A percentile compares a stretch with the other conserved stretches of the same genome.
These are phyloP conservation scores for Brassica hybrid DNA, from an alignment of 441 rosid genomes.

Conservation along the genomic window DNA sequence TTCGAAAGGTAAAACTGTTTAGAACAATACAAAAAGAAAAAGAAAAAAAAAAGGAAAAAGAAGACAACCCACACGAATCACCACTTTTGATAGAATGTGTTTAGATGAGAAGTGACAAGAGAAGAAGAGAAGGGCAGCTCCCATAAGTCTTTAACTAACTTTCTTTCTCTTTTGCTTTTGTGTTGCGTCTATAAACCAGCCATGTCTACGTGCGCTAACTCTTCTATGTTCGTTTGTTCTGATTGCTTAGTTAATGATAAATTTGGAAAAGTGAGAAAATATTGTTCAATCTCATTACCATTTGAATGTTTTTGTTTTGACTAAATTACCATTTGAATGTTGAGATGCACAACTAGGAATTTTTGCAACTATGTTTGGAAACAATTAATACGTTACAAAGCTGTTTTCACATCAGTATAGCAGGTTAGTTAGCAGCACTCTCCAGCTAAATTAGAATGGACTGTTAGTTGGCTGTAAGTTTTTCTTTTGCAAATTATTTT, in stretches of 20 bases:
- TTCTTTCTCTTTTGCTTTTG: neutral
- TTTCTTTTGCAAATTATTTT: too few relatives aligned
- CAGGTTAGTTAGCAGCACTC: too few relatives aligned
- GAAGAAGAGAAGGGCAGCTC: neutral
- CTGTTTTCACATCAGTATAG: too few relatives aligned
- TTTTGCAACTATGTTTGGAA: too few relatives aligned
- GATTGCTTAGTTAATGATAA: too few relatives aligned
- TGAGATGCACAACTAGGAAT: too few relatives aligned
- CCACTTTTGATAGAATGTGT: slow-evolving; percentile 16
- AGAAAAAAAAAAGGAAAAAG: neutral
- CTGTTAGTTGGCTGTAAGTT: too few relatives aligned
- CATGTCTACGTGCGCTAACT: neutral
- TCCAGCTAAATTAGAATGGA: too few relatives aligned
- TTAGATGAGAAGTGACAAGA: neutral
- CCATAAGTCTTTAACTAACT: neutral
- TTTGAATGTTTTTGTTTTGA: too few relatives aligned
- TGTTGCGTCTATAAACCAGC: neutral
- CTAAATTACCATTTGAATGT: neutral
- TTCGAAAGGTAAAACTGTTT: slow-evolving; percentile 43
- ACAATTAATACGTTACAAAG: too few relatives aligned
- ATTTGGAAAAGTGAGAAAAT: too few relatives aligned
- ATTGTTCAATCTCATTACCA: neutral
- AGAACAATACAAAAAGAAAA: neutral
- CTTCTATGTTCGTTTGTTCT: neutral
- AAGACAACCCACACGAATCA: slow-evolving; percentile 43